Conservation (phyloP, 345 rosid species). For the Eutrema heterophyllum region DNA sequence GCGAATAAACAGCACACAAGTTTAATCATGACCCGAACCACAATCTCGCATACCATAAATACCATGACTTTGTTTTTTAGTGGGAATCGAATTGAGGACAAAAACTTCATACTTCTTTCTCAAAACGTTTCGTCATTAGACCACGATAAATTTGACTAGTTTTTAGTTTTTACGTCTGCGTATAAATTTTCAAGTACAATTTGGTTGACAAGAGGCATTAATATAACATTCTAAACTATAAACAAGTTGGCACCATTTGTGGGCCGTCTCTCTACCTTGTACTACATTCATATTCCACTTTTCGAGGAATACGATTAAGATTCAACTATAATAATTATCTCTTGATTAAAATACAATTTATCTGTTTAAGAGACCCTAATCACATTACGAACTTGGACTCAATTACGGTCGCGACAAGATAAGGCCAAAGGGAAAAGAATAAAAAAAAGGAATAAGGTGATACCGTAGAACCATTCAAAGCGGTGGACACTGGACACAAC, state of each 20-base stretch:
- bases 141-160: too few species aligned
- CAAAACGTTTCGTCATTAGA: too few species aligned
- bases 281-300: not conserved
- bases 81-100: too few species aligned
- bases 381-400: conserved; percentile 26
- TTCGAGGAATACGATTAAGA: conserved; percentile 3
- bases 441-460: not conserved
- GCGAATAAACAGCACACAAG: too few species aligned
- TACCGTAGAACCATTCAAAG: conserved; percentile 21
- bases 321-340: not conserved
- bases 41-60: too few species aligned
- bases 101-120: too few species aligned
- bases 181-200: not conserved
- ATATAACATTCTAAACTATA: not conserved
- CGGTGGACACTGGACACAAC: conserved; percentile 31
- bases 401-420: conserved; percentile 14
- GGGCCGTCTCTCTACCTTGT: not conserved
- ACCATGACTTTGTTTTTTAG: too few species aligned
- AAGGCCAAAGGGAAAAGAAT: not conserved
- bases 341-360: not conserved
- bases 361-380: conserved; percentile 6
- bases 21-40: too few species aligned
- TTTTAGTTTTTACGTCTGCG: too few species aligned
- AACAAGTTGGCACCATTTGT: not conserved
- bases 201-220: not conserved